Evolutionary conservation across 148 eudicot species (phyloP).

Genomic region (Camellia japonica): DNA sequence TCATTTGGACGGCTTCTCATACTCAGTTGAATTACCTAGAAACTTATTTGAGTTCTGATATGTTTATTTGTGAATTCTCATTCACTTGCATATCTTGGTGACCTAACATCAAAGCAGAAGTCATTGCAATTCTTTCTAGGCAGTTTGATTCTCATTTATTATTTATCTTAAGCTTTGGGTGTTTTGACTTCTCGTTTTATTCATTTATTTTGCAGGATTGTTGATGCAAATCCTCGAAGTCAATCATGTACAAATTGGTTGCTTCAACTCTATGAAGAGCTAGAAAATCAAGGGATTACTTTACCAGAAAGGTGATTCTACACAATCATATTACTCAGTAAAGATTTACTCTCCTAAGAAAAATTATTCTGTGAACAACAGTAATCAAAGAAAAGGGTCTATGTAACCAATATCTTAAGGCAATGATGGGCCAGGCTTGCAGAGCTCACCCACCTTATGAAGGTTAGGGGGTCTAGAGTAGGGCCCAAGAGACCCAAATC

Average conservation of each 20-base stretch:
- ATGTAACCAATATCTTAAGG: neutral
- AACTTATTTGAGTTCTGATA: neutral
- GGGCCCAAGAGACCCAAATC: no score
- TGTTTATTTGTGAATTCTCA: neutral
- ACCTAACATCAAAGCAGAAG: neutral
- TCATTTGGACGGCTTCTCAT: neutral
- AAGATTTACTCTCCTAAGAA: neutral
- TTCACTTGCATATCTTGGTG: neutral
- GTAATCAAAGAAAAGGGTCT: neutral
- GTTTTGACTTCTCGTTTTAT: slow-evolving; percentile 1
- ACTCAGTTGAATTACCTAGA: neutral
- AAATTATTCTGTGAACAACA: neutral
- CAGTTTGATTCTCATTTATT: neutral
- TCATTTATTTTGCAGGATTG: slow-evolving; percentile 43
- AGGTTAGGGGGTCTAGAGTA: no score
- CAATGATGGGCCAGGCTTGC: no score
- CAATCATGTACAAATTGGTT: slow-evolving; percentile 51
- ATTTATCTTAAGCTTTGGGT: neutral
- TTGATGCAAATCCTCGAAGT: slow-evolving; percentile 35
- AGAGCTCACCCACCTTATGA: no score
- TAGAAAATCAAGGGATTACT: slow-evolving; percentile 62
- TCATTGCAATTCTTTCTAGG: neutral
- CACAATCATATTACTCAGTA: neutral
- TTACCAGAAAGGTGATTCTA: slow-evolving; percentile 79
- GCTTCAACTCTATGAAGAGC: slow-evolving; percentile 55